Conservation (phyloP, 1,284 basidiomycete species). For the Gymnopus androsaceus region DNA sequence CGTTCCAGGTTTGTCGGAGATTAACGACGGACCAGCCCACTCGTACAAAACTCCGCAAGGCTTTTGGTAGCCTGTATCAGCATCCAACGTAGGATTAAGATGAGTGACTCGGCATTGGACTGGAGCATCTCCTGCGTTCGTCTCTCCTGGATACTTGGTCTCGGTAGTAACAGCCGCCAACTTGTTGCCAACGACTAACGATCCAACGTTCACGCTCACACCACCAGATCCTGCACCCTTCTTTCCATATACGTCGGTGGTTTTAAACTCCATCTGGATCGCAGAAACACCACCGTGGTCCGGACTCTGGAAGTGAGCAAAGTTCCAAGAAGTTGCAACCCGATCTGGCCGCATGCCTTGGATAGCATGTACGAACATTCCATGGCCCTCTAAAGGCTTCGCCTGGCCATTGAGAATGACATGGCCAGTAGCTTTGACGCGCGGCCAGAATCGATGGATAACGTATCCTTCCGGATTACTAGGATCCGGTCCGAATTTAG, state of each 20-base stretch:
- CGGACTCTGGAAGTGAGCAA: conserved; percentile 83
- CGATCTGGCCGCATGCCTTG: conserved; percentile 98
- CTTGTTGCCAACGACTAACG: conserved; percentile 78
- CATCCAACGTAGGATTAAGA: conserved; percentile 58
- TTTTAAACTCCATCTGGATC: conserved; percentile 96
- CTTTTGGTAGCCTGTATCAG: conserved; percentile 81
- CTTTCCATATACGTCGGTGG: conserved; percentile 74
- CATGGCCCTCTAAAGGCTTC: conserved; percentile 70
- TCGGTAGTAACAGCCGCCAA: conserved; percentile 73
- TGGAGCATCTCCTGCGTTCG: conserved; percentile 40
- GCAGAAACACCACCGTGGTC: conserved; percentile 79
- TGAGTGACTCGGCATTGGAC: conserved; percentile 75
- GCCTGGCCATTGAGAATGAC: conserved; percentile 76
- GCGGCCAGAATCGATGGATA: conserved; percentile 92
- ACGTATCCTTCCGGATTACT: conserved; percentile 86
- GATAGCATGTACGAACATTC: conserved; percentile 95
- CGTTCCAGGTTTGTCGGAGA: conserved; percentile 52
- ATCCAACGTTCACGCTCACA: conserved; percentile 84
- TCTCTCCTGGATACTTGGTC: conserved; percentile 67
- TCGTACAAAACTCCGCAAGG: conserved; percentile 75
- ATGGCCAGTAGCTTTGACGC: conserved; percentile 66
- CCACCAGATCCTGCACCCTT: conserved; percentile 77
- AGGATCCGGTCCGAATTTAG: conserved; percentile 82
- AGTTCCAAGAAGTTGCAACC: conserved; percentile 95
- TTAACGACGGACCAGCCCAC: conserved; percentile 76